Evolutionary conservation across 208 protist species (phyloP).

Genomic region (Naegleria gruberi): DNA sequence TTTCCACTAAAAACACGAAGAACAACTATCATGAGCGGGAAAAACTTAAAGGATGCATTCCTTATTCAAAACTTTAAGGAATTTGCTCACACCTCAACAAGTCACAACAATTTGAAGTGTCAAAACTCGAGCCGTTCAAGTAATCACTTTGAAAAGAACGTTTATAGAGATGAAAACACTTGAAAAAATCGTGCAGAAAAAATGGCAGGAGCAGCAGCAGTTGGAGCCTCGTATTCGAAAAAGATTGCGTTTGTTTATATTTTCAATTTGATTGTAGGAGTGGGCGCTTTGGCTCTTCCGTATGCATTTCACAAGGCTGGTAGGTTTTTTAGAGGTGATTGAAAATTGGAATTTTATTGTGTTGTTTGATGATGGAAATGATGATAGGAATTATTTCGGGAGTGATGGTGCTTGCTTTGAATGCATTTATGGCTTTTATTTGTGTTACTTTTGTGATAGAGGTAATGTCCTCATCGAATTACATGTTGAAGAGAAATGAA

Average conservation of each 20-base stretch:
- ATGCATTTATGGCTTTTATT: conserved; percentile 30
- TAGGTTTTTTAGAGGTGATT: not conserved
- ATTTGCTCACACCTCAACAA: too few relatives aligned
- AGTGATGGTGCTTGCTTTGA: not conserved
- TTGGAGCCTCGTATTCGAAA: conserved; percentile 34
- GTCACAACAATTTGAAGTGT: too few relatives aligned
- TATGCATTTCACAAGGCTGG: conserved; percentile 36
- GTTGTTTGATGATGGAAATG: conserved; percentile 20
- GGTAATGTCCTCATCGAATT: conserved; percentile 31
- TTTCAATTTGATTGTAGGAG: conserved; percentile 48
- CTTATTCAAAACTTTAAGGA: too few relatives aligned
- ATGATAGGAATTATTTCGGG: not conserved
- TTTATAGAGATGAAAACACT: not conserved
- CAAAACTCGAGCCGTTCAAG: too few relatives aligned
- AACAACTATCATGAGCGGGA: too few relatives aligned
- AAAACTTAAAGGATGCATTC: too few relatives aligned
- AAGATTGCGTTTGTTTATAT: conserved; percentile 40
- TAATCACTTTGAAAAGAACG: too few relatives aligned
- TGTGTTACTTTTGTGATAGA: conserved; percentile 43
- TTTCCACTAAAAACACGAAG: too few relatives aligned
- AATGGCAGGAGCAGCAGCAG: conserved; percentile 35
- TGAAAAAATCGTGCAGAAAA: too few relatives aligned
- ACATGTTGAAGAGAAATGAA: conserved; percentile 25
- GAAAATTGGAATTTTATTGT: conserved; percentile 1
- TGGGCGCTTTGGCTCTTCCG: conserved; percentile 35